Evolutionary conservation across 2,329 filamentous ascomycete species (phyloP).

Genomic region (Talaromyces sp.): DNA sequence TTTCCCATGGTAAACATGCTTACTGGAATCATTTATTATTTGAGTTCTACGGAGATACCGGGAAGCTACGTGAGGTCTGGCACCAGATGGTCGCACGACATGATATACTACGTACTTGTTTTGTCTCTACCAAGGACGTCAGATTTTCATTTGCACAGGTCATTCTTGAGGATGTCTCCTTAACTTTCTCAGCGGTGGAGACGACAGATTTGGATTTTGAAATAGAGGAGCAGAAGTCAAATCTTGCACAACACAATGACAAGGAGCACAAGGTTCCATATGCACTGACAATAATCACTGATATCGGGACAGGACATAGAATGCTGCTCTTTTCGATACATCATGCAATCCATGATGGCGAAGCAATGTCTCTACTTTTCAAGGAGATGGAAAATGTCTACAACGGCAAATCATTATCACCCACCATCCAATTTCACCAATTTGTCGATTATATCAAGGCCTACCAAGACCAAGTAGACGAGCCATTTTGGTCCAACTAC

Average conservation of each 20-base stretch:
- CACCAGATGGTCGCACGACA: constrained; percentile 60
- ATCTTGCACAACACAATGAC: constrained; percentile 22
- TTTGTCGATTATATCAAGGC: constrained; percentile 63
- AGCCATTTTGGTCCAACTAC: constrained; percentile 62
- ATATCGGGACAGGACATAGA: constrained; percentile 9
- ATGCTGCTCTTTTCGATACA: constrained; percentile 57
- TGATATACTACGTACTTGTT: constrained; percentile 73
- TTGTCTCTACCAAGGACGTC: constrained; percentile 60
- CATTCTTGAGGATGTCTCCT: constrained; percentile 51
- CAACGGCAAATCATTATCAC: constrained; percentile 44
- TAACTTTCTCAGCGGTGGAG: constrained; percentile 48
- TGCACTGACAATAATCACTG: constrained; percentile 25
- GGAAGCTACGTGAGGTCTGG: constrained; percentile 60
- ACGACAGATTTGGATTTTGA: constrained; percentile 40
- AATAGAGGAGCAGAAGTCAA: constrained; percentile 44
- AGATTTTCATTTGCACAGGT: constrained; percentile 68
- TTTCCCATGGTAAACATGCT: constrained; percentile 43
- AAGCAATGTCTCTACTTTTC: constrained; percentile 67
- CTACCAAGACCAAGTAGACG: constrained; percentile 34
- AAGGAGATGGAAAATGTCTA: constrained; percentile 65
- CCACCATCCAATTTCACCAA: constrained; percentile 54
- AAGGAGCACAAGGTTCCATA: constrained; percentile 30
- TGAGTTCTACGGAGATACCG: constrained; percentile 51
- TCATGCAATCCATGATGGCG: constrained; percentile 83
- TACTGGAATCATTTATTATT: constrained; percentile 74